These are phyloP conservation scores for Apiotrichum sp. DNA, from an alignment of 1,284 basidiomycete species.

Conservation along the genomic window DNA sequence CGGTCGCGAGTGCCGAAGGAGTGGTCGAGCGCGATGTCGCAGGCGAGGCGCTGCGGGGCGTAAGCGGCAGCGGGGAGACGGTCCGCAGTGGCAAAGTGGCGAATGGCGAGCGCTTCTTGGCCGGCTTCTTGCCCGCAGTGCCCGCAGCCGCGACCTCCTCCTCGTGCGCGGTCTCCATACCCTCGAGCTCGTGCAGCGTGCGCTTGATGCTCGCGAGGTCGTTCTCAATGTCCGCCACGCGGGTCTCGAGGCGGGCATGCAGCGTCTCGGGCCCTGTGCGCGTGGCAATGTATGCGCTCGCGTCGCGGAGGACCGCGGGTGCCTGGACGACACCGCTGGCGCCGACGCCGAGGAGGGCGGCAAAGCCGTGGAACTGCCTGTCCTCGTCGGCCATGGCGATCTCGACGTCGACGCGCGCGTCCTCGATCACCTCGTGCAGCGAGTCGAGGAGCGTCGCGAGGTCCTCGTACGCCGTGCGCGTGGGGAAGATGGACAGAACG, in stretches of 20 bases:
- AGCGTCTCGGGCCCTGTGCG: constrained; percentile 49
- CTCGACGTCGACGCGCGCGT: constrained; percentile 77
- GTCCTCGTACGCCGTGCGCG: constrained; percentile 19
- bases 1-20: neutral
- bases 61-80: constrained; percentile 4
- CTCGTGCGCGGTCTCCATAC: constrained; percentile 22
- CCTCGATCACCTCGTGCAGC: constrained; percentile 72
- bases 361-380: constrained; percentile 63
- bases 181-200: constrained; percentile 36
- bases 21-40: neutral
- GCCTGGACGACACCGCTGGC: constrained; percentile 46
- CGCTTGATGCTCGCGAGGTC: constrained; percentile 58
- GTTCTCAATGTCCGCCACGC: constrained; percentile 66
- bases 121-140: neutral
- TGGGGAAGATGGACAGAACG: constrained; percentile 20
- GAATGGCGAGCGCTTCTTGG: constrained; percentile 13
- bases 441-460: constrained; percentile 58
- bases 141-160: neutral
- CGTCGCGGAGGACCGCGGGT: constrained; percentile 53
- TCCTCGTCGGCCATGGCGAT: constrained; percentile 73
- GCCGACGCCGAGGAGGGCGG: constrained; percentile 60
- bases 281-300: constrained; percentile 56
- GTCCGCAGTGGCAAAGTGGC: constrained; percentile 16
- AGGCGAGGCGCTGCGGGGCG: neutral
- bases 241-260: constrained; percentile 54